Conservation (phyloP, 202 grass and related monocot species). For the Panicum hallii region DNA sequence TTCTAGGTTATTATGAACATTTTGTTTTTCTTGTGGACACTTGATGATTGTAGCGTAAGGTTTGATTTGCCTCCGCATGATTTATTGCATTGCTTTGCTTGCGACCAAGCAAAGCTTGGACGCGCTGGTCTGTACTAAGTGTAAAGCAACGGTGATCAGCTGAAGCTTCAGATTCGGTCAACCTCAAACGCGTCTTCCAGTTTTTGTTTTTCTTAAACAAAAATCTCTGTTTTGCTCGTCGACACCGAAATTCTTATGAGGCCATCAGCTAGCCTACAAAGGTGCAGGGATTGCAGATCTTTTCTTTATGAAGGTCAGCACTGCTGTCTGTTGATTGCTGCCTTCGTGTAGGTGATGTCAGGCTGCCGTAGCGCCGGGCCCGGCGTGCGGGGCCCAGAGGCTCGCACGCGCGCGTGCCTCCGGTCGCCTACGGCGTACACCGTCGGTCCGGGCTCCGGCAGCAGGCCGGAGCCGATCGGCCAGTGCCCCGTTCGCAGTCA, state of each 20-base stretch:
- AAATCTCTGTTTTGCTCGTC: too few species aligned
- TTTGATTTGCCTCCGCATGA: neutral
- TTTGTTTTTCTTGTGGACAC: neutral
- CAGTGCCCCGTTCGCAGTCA: neutral
- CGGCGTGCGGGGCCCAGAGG: constrained; percentile 1
- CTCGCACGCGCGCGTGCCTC: constrained; percentile 48
- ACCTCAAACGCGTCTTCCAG: neutral
- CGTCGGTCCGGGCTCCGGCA: neutral
- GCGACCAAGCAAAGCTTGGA: constrained; percentile 41
- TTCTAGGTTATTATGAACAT: neutral
- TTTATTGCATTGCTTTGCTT: constrained; percentile 24
- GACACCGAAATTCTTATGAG: too few species aligned
- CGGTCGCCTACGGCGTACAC: neutral
- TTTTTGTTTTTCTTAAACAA: neutral
- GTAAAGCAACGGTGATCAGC: constrained; percentile 47
- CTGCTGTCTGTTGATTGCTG: neutral
- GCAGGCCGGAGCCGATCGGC: constrained; percentile 16
- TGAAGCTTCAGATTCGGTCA: constrained; percentile 14
- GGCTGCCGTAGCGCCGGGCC: neutral
- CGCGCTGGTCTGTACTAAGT: constrained; percentile 11
- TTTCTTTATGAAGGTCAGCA: neutral
- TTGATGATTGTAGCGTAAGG: neutral
- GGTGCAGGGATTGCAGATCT: neutral
- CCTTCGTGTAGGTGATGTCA: neutral
- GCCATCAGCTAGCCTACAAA: too few species aligned